phyloP scores from a whole-genome alignment of 805 yeast species.

The Cyberlindnera japonica region DNA sequence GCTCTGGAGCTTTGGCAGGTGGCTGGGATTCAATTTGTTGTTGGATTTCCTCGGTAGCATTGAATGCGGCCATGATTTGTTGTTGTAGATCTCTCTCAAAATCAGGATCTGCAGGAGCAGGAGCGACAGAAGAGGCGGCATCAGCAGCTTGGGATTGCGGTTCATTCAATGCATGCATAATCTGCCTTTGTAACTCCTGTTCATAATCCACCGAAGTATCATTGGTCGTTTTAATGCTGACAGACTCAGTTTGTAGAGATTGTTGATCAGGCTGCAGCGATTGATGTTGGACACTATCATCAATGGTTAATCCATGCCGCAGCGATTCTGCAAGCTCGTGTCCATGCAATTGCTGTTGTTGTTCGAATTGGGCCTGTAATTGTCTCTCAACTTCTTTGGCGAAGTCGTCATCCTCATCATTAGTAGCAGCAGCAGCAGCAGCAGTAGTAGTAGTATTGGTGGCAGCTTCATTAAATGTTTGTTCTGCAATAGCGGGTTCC shows the following conservation, averaged over 20 bases:
- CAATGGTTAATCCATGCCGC: background rate
- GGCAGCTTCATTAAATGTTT: too few species aligned
- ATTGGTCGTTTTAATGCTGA: background rate
- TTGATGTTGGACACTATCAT: background rate
- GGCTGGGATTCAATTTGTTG: background rate
- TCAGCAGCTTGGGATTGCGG: constrained; percentile 1
- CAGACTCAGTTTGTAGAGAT: background rate
- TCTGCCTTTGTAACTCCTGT: constrained; percentile 23
- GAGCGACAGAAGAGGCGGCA: background rate
- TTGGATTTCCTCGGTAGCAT: constrained; percentile 4
- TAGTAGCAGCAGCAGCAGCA: constrained; percentile 3
- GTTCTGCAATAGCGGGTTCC: background rate
- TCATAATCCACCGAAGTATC: constrained; percentile 5
- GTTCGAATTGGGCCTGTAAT: constrained; percentile 20
- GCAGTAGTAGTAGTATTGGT: too few species aligned
- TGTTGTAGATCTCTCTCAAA: constrained; percentile 21
- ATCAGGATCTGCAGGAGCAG: constrained; percentile 4
- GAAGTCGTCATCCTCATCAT: constrained; percentile 22
- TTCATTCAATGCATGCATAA: constrained; percentile 22
- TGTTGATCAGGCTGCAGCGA: background rate
- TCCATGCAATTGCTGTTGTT: constrained; percentile 3
- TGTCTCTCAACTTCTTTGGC: constrained; percentile 28
- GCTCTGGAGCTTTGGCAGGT: background rate
- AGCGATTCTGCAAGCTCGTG: background rate
- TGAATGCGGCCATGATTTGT: constrained; percentile 22